Base-by-base conservation (phyloP, 495 filamentous ascomycete genomes). In the Talaromyces liani region DNA sequence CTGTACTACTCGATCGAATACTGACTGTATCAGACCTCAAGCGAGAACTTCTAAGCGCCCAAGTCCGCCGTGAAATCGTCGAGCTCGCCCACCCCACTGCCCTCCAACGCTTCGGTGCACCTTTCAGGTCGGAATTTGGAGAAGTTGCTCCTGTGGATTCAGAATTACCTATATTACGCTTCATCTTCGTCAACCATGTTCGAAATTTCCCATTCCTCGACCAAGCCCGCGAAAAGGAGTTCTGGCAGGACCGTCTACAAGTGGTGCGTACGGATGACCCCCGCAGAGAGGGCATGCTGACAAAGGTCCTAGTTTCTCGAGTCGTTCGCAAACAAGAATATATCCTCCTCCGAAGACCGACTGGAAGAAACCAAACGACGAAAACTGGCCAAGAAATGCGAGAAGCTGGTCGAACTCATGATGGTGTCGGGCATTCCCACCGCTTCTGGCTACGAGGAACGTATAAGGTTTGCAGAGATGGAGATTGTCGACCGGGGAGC, bases 201-300 rank as follows among this genome's bases (percentile, higher is more conserved):
- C 90, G 94, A 62, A 96, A 98, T 67, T 98, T 98, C 67, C 94
- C 94, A 0, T 98, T 98, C 71, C 83, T 98, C 60, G 91, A 98
- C 73, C 88, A 92, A 80, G 94, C 94, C 25, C 88, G 85, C 65
- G 94, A 98, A 82, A 96, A 97, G 82, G 93, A 98, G 73, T 98
- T 98, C 69, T 98, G 94, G 94, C 94, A 98, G 77, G 91, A 98
- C 69, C 97, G 96, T 73, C 77, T 98, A 57, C 94, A 98, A 82
- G 86, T 93, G 73, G 92, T 97, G 75, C 51, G 91, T 85, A 65
- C 34, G 56, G 34, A 60, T 25, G 29, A 22, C n/a, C 31, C 36
- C 29, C 34, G n/a, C 18, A 60, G 20, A 60, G 34, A 41, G 18
- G n/a, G 34, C 25, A n/a, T 58, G 20, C 39, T 27, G 29, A 36